Evolutionary conservation across 2,329 filamentous ascomycete genomes (phyloP).

Genomic region (Pseudogymnoascus sp.): DNA sequence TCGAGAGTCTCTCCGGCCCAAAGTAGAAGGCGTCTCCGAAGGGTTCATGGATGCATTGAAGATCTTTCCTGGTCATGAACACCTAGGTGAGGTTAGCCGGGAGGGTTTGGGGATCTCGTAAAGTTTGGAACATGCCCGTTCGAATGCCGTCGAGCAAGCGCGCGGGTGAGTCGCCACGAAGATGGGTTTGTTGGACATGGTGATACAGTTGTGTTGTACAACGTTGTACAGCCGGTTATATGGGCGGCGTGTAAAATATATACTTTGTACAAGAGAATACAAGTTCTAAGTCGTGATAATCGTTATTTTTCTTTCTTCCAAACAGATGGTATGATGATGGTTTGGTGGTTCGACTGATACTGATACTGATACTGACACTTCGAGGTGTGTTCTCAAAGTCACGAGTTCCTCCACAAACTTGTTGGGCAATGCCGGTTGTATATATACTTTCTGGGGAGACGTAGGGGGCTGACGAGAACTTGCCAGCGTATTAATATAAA

Average conservation of each 20-base stretch:
- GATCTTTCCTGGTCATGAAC: constrained; percentile 87
- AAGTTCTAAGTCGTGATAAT: background rate
- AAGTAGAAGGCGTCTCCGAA: constrained; percentile 97
- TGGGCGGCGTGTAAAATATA: background rate
- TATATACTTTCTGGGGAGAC: background rate
- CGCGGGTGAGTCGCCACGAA: constrained; percentile 92
- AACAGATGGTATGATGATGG: background rate
- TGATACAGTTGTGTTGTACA: constrained; percentile 18
- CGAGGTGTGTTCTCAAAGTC: background rate
- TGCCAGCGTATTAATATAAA: constrained; percentile 2
- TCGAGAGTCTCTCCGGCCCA: constrained; percentile 77
- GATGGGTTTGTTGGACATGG: constrained; percentile 71
- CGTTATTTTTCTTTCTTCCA: background rate
- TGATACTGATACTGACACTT: background rate
- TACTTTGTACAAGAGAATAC: constrained; percentile 6
- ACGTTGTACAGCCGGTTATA: background rate
- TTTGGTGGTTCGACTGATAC: constrained; percentile 2
- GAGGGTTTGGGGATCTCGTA: background rate
- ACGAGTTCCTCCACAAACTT: background rate
- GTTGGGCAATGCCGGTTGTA: background rate
- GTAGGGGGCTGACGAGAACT: background rate
- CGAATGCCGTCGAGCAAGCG: constrained; percentile 94
- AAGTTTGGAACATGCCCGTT: constrained; percentile 55
- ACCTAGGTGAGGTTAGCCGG: constrained; percentile 47
- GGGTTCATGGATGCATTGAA: constrained; percentile 85